phyloP scores from a whole-genome alignment of 2,329 filamentous ascomycete genomes.

The Cladophialophora psammophila region DNA sequence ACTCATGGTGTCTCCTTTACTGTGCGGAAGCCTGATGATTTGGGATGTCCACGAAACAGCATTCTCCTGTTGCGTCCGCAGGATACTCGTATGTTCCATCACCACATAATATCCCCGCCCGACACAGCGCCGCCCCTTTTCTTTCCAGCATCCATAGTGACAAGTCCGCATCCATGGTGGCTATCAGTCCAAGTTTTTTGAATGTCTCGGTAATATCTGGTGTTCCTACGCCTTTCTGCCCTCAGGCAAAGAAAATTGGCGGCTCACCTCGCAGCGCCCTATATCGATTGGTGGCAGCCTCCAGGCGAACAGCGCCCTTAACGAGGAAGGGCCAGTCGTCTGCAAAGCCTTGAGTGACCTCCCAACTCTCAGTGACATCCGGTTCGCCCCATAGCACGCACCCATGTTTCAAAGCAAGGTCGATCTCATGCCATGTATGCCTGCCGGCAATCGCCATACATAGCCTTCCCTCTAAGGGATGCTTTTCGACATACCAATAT shows the following conservation, averaged over 20 bases:
- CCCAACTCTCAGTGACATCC: slow-evolving; percentile 48
- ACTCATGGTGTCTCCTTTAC: not conserved
- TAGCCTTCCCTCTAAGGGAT: slow-evolving; percentile 19
- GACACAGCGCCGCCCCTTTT: not conserved
- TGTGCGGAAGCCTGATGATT: not conserved
- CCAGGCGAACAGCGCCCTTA: slow-evolving; percentile 44
- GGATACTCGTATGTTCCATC: not conserved
- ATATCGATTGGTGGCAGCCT: slow-evolving; percentile 48
- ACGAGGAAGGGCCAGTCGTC: slow-evolving; percentile 49
- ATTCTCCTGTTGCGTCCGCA: not conserved
- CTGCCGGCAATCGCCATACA: slow-evolving; percentile 28
- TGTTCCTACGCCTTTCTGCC: not conserved
- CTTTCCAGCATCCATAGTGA: not conserved
- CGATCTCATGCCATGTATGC: slow-evolving; percentile 31
- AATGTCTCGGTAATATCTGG: not conserved
- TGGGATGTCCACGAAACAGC: not conserved
- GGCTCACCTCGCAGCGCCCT: slow-evolving; percentile 46
- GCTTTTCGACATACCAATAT: slow-evolving; percentile 14
- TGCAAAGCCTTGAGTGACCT: slow-evolving; percentile 49
- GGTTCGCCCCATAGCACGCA: slow-evolving; percentile 50
- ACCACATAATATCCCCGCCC: not conserved
- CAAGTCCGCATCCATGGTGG: not conserved
- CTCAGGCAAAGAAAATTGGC: slow-evolving; percentile 31
- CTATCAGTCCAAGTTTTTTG: not conserved
- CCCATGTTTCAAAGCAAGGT: slow-evolving; percentile 21